Evolutionary conservation across 352 stramenopile genomes (phyloP).

Genomic region (Thraustotheca clavata): DNA sequence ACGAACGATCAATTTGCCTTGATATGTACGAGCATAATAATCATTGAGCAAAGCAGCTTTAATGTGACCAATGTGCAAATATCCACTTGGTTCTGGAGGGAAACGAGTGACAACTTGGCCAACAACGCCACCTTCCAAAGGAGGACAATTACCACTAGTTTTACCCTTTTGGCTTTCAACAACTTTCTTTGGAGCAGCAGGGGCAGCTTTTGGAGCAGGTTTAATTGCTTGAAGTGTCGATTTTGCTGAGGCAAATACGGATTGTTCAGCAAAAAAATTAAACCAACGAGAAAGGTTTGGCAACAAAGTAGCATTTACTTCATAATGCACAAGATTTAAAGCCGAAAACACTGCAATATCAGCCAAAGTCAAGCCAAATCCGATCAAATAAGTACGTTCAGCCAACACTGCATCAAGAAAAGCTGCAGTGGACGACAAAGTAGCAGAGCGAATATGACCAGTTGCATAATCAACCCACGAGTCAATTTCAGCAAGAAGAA

Average conservation of each 20-base stretch:
- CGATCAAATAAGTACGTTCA: slow-evolving; percentile 91
- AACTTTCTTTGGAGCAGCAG: slow-evolving; percentile 25
- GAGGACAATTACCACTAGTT: slow-evolving; percentile 84
- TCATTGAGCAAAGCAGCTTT: slow-evolving; percentile 99
- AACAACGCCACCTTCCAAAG: slow-evolving; percentile 90
- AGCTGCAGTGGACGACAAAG: slow-evolving; percentile 41
- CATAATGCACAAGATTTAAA: slow-evolving; percentile 37
- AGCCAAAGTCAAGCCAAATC: slow-evolving; percentile 89
- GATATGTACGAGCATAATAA: slow-evolving; percentile 97
- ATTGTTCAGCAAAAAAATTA: slow-evolving; percentile 42
- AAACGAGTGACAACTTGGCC: slow-evolving; percentile 98
- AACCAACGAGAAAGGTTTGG: slow-evolving; percentile 73
- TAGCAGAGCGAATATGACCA: slow-evolving; percentile 34
- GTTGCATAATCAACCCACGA: slow-evolving; percentile 92
- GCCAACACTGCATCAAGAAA: slow-evolving; percentile 87
- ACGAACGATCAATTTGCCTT: slow-evolving; percentile 96
- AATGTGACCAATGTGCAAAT: slow-evolving; percentile 99
- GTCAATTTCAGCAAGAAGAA: slow-evolving; percentile 66
- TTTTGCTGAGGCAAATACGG: slow-evolving; percentile 47
- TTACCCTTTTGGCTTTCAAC: slow-evolving; percentile 52
- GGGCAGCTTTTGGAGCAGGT: slow-evolving; percentile 19
- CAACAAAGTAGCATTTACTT: slow-evolving; percentile 28
- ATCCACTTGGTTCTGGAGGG: slow-evolving; percentile 96
- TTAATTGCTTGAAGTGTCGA: slow-evolving; percentile 45
- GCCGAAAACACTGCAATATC: slow-evolving; percentile 92